Evolutionary conservation across 257 asterid species (phyloP), one percentile per base, ranked within the genome.

Genomic region (Solanum virginianum): DNA sequence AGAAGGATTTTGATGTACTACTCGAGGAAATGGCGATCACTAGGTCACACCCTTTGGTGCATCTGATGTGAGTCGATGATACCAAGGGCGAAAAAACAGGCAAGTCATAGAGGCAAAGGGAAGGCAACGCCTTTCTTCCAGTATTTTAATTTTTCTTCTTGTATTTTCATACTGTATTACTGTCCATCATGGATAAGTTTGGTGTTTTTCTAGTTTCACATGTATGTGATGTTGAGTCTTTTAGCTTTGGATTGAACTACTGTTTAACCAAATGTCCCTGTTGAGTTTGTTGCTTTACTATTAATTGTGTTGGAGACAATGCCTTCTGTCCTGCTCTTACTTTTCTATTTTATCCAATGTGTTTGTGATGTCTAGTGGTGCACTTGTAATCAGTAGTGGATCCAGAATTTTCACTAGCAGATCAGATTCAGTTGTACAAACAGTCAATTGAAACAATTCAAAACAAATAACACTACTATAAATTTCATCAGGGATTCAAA

Each of bases 81-180:
- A 84, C 32, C 83, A 72, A 86, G 87, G 82, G 3, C 6, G 51
- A 36, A 22, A 26, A 65, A 59, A 59, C 36, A 83, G 94, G 94
- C 94, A 92, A 90, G 93, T 92, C 92, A 90, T 26, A 71, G 55
- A 86, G 94, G 94, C 94, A 91, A 90, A 91, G 93, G 94, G 94
- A 91, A 91, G 94, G 94, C 85, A 63, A 91, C 86, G 94, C 93
- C 94, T 90, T 91, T 91, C 94, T 89, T 90, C 94, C 92, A 91
- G 91, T 85, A 81, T 82, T 86, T 85, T 66, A 16, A 41, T 70
- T 39, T 16, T 47, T 59, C 47, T 41, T n/a, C n/a, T 84, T 68
- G n/a, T 18, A 81, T 55, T 62, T 32, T 53, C 49, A 8, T 18
- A 24, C 17, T 63, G 41, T 63, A 63, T 26, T 66, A 15, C 41